Evolutionary conservation across 1,284 basidiomycete genomes (phyloP).

Genomic region (Apiotrichum gracile): DNA sequence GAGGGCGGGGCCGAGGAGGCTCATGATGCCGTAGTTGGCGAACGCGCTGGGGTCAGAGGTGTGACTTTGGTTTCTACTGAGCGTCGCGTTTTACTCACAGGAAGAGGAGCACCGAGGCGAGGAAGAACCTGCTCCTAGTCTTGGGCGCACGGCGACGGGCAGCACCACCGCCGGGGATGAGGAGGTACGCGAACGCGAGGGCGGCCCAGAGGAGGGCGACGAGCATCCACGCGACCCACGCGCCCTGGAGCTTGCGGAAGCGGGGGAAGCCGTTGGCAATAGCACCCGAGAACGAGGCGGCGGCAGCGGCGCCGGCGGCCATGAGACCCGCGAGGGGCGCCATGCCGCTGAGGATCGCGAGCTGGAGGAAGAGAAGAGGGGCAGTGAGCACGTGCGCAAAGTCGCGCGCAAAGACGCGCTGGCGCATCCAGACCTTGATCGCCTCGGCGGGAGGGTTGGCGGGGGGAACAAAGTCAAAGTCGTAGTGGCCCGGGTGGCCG

Average conservation of each 20-base stretch:
- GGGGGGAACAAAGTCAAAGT: not conserved
- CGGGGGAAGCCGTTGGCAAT: not conserved
- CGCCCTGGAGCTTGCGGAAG: not conserved
- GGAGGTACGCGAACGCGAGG: conserved; percentile 29
- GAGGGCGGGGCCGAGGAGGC: conserved; percentile 31
- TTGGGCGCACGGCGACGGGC: conserved; percentile 24
- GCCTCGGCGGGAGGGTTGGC: not conserved
- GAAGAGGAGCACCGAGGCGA: conserved; percentile 28
- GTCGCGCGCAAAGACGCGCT: conserved; percentile 32
- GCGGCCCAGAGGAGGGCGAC: conserved; percentile 23
- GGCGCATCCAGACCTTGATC: conserved; percentile 3
- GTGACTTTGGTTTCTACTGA: not conserved
- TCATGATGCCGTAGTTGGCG: conserved; percentile 40
- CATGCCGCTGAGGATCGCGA: conserved; percentile 33
- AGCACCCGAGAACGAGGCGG: conserved; percentile 14
- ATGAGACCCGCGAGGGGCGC: conserved; percentile 22
- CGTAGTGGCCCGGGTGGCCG: too few species aligned
- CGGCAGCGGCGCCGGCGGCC: conserved; percentile 31
- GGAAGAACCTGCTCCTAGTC: conserved; percentile 35
- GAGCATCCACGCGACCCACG: conserved; percentile 23
- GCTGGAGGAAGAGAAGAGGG: conserved; percentile 33
- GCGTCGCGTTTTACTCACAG: conserved; percentile 17
- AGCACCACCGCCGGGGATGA: conserved; percentile 33
- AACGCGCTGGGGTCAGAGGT: conserved; percentile 25
- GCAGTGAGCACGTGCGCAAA: conserved; percentile 27